phyloP scores from a whole-genome alignment of 768 basidiomycete species.

The Pleurotus giganteus region DNA sequence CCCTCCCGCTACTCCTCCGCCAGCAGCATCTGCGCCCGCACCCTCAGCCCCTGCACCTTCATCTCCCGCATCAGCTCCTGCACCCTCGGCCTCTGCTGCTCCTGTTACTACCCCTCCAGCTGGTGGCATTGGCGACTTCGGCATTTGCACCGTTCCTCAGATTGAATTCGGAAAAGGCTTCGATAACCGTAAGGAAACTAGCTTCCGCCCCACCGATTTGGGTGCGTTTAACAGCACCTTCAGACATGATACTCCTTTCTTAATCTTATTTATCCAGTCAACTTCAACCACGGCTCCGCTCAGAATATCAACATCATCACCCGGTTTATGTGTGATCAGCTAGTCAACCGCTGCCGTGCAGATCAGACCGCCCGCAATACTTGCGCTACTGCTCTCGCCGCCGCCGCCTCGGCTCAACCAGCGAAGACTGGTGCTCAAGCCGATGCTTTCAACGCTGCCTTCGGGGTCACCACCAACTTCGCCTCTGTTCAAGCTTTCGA shows the following conservation, averaged over 20 bases:
- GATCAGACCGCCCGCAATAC: constrained; percentile 51
- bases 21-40: constrained; percentile 18
- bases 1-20: constrained; percentile 13
- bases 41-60: constrained; percentile 17
- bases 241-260: too few species aligned
- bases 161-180: constrained; percentile 57
- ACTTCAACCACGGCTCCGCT: constrained; percentile 58
- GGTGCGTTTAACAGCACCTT: constrained; percentile 22
- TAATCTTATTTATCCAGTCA: constrained; percentile 23
- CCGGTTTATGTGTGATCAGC: constrained; percentile 55
- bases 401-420: constrained; percentile 37
- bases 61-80: constrained; percentile 14
- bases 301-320: constrained; percentile 60
- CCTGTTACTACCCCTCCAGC: constrained; percentile 27
- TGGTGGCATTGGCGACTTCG: constrained; percentile 40
- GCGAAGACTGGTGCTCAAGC: constrained; percentile 51
- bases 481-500: constrained; percentile 39
- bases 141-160: constrained; percentile 49
- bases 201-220: constrained; percentile 50
- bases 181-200: constrained; percentile 51
- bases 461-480: constrained; percentile 56
- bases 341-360: constrained; percentile 53
- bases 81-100: constrained; percentile 17
- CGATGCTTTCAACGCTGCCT: constrained; percentile 59
- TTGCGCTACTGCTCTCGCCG: constrained; percentile 38